Evolutionary conservation across 306 rosid species (phyloP).

Genomic region (Prunus padus): DNA sequence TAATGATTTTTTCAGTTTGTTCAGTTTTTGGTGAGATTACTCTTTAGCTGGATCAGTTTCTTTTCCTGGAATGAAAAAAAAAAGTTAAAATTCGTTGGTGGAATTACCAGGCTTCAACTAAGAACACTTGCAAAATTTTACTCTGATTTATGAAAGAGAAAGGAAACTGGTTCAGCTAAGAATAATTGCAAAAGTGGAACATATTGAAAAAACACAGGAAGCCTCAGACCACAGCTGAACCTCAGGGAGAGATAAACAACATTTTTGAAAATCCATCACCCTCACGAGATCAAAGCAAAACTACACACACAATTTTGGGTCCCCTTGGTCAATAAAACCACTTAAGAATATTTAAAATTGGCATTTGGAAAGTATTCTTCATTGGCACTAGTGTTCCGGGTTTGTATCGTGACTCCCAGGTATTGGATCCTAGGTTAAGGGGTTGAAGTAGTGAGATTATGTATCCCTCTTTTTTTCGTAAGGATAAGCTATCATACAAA

Average conservation of each 20-base stretch:
- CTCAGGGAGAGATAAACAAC: not conserved
- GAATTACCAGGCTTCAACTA: no score
- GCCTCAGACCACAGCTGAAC: constrained; percentile 1
- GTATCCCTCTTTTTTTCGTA: no score
- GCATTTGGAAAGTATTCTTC: no score
- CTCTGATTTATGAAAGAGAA: not conserved
- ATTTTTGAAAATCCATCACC: not conserved
- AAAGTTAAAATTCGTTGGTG: no score
- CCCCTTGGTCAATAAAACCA: no score
- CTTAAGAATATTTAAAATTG: no score
- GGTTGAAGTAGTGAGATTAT: no score
- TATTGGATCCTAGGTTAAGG: no score
- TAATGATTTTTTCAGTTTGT: not conserved
- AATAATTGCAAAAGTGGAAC: not conserved
- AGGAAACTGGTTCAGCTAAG: not conserved
- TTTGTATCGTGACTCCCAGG: no score
- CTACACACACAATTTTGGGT: not conserved
- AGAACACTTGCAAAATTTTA: no score
- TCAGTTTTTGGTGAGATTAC: not conserved
- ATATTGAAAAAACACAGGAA: not conserved
- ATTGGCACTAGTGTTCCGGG: no score
- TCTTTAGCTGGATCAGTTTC: not conserved
- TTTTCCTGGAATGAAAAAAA: not conserved
- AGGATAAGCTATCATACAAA: no score
- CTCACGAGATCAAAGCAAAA: not conserved